Evolutionary conservation across 306 rosid species (phyloP), one percentile per base, ranked within the genome.

Genomic region (Gleditsia sinensis): DNA sequence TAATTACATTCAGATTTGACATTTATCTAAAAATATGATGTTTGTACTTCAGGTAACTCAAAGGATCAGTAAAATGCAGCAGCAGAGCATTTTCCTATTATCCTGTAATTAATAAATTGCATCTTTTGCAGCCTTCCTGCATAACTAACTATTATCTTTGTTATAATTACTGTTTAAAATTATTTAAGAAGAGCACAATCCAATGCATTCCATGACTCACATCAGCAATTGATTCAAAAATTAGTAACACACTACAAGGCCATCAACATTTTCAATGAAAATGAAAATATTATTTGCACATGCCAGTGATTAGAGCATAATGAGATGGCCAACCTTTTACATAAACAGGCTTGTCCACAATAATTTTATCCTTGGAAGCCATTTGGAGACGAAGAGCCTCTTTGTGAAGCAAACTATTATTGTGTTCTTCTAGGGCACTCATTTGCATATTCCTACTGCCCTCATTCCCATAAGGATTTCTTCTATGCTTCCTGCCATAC

Each of bases 361-460:
- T 59, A 77, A 87, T 75, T 86, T 94, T 94, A 78, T 94, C 97
- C 88, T 94, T 94, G 72, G 97, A 94, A 74, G 97, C 97, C 87
- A 83, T 78, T 73, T 94, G 98, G 63, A 94, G 98, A 71, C 98
- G 97, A 55, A 94, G 94, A 81, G 98, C 98, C 86, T 94, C 98
- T 84, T 94, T 94, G 85, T 94, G 98, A 85, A 94, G 98, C 84
- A 94, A 83, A 78, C 98, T 94, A 69, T 94, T 94, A 65, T 94
- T 94, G 78, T 94, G 98, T 58, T 94, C 98, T 79, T 94, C 98
- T 21, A 94, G 78, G 34, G 98, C 98, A 86, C 98, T 94, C 98
- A 94, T 94, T 89, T 94, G 98, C 98, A 94, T 94, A 78, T 94
- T 94, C 71, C 98, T 89, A 86, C 98, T 94, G 57, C 98, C 98